Base-by-base conservation (phyloP, 139 green algal genomes). In the Chlorokybus atmophyticus region DNA sequence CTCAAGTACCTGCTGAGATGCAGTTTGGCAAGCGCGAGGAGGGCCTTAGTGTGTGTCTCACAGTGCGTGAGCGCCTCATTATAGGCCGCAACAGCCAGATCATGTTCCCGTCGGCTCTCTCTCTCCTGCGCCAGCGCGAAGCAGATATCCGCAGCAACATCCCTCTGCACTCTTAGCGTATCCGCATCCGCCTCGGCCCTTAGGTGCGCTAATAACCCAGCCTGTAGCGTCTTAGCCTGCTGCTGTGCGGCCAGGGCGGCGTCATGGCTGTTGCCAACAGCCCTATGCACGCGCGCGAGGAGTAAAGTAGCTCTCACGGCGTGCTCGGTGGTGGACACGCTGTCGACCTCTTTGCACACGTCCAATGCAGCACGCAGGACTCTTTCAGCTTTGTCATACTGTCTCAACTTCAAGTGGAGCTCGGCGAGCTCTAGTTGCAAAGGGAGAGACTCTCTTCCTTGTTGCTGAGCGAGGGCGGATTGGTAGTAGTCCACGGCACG, bases 401-500 rank as follows among this genome's bases (percentile, higher is more conserved):
- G 66, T 23, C 64, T 50, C 50, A 89, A 62, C 28, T 70, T 66
- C 27, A 85, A 53, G 52, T 87, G 71, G 62, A 90, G 62, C 28
- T 62, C 67, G 23, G 73, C 76, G 24, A 90, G 78, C 54, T 80
- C 76, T 25, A 80, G 72, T 64, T 82, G 75, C 48, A 84, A 52
- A n/a, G 27, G 32, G 8, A 70, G 14, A n/a, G 4, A 4, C 23
- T 35, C 49, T 6, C 4, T n/a, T 5, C 23, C 49, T 26, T 5
- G 19, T 44, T 14, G 35, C 10, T 76, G 67, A 19, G 26, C 32
- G 14, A 80, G 68, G n/a, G 72, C 73, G 56, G 71, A 79, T 62
- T 83, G 82, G 64, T 81, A 87, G 61, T 83, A 87, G 55, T 83
- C 76, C 21, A 90, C 61, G 23, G 77, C 81, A 0, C 29, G 77